Evolutionary conservation across 345 rosid genomes (phyloP).

Genomic region (Acer negundo): DNA sequence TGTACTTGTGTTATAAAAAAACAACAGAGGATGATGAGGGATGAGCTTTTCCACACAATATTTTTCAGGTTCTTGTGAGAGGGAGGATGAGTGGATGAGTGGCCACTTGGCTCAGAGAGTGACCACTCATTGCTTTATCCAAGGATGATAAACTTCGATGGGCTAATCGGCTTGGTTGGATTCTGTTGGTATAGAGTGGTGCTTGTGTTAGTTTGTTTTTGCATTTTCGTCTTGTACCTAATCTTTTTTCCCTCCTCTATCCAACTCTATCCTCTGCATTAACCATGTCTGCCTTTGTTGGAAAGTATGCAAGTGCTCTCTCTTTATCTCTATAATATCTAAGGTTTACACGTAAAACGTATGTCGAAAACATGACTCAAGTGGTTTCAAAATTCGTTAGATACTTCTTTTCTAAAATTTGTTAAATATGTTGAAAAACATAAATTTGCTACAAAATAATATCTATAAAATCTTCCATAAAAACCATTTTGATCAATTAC

Average conservation of each 20-base stretch:
- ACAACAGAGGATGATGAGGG: constrained; percentile 14
- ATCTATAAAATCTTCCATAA: no score
- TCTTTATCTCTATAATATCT: not conserved
- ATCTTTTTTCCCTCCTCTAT: not conserved
- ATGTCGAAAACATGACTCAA: constrained; percentile 22
- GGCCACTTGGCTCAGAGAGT: constrained; percentile 10
- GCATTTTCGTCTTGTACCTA: constrained; percentile 34
- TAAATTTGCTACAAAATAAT: no score
- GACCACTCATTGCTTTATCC: constrained; percentile 73
- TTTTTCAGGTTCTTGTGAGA: not conserved
- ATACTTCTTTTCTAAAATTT: no score
- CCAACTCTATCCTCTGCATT: constrained; percentile 4
- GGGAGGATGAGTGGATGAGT: constrained; percentile 20
- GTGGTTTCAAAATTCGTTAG: no score
- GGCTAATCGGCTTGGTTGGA: constrained; percentile 49
- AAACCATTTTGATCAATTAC: no score
- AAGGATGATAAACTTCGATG: constrained; percentile 54
- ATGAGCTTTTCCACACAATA: constrained; percentile 30
- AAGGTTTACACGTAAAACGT: not conserved
- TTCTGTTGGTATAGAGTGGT: constrained; percentile 39
- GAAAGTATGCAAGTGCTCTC: constrained; percentile 77
- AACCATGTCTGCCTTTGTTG: constrained; percentile 87
- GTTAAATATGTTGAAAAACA: no score
- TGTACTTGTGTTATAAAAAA: not conserved
- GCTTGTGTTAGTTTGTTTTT: constrained; percentile 32